These are phyloP conservation scores for Rutstroemia sp. DNA, from an alignment of 2,329 filamentous ascomycete genomes.

Conservation along the genomic window DNA sequence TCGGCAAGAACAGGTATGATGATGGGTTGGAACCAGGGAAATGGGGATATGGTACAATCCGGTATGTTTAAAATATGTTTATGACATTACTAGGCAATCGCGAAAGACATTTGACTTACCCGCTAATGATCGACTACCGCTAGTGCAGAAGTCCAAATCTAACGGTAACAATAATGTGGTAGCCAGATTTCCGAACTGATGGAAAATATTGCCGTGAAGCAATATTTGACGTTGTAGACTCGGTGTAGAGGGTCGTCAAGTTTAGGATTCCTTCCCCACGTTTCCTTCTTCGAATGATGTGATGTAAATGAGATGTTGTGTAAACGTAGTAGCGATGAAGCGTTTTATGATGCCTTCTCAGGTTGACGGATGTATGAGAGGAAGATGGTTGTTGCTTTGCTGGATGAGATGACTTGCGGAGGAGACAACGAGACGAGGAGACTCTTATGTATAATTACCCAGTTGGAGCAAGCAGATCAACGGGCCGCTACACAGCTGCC, in stretches of 20 bases:
- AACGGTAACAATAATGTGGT: background rate
- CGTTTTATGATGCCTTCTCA: too few relatives aligned
- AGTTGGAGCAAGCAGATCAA: constrained; percentile 7
- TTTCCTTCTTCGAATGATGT: too few relatives aligned
- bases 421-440: background rate
- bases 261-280: too few relatives aligned
- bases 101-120: too few relatives aligned
- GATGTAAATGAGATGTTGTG: too few relatives aligned
- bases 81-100: too few relatives aligned
- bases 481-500: constrained; percentile 9
- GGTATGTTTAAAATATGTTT: too few relatives aligned
- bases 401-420: background rate
- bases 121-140: background rate
- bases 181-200: background rate
- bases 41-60: too few relatives aligned
- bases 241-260: too few relatives aligned
- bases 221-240: background rate
- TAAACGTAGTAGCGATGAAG: too few relatives aligned
- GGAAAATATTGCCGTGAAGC: background rate
- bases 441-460: constrained; percentile 1
- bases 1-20: too few relatives aligned
- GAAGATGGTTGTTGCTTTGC: background rate
- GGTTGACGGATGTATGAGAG: background rate
- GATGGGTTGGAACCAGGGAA: too few relatives aligned
- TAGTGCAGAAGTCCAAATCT: background rate